Evolutionary conservation across 192 early-diverging fungal genomes (phyloP).

Genomic region (Cetraspora pellucida): DNA sequence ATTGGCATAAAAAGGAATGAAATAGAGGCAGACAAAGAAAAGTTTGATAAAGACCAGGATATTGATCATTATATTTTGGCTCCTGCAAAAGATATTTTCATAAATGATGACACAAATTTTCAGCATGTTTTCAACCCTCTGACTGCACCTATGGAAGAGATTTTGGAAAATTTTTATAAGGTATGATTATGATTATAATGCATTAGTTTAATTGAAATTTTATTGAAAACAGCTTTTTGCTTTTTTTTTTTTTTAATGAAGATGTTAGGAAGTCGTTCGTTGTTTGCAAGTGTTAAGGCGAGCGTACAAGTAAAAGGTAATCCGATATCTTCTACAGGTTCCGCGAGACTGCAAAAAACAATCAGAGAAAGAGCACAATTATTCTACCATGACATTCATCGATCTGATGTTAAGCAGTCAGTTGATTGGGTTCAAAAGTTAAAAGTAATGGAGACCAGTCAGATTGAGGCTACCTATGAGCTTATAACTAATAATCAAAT

Average conservation of each 20-base stretch:
- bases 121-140: constrained; percentile 76
- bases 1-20: constrained; percentile 77
- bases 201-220: background rate
- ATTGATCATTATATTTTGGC: constrained; percentile 67
- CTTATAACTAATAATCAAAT: constrained; percentile 47
- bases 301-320: constrained; percentile 53
- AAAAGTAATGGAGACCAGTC: constrained; percentile 65
- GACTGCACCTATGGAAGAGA: constrained; percentile 69
- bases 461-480: constrained; percentile 58
- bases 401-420: constrained; percentile 49
- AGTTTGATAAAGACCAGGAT: constrained; percentile 62
- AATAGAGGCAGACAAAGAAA: constrained; percentile 29
- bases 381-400: constrained; percentile 64
- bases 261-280: constrained; percentile 64
- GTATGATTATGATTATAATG: background rate
- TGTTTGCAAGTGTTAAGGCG: constrained; percentile 67
- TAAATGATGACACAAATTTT: constrained; percentile 77
- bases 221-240: background rate
- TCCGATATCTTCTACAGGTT: constrained; percentile 44
- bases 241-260: background rate
- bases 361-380: constrained; percentile 79
- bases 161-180: constrained; percentile 71
- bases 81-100: constrained; percentile 67
- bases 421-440: constrained; percentile 64
- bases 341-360: constrained; percentile 57